A percentile compares a stretch with the other conserved stretches of the same genome.
Conservation (phyloP, 441 rosid species). For the Adansonia grandidieri region DNA sequence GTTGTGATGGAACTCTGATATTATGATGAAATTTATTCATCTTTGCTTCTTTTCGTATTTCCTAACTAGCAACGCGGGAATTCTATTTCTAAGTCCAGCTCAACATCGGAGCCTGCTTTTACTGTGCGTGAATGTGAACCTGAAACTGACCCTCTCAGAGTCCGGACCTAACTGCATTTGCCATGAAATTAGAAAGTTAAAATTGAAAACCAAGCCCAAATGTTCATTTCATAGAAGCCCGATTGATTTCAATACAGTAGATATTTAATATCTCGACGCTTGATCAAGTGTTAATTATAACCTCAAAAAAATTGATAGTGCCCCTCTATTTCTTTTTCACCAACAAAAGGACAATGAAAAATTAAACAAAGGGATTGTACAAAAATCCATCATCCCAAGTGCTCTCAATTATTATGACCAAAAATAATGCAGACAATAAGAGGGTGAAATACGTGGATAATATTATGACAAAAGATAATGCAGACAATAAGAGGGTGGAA, state of each 20-base stretch:
- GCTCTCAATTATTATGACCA: neutral
- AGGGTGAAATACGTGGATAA: neutral
- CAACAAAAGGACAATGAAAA: neutral
- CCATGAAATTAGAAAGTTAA: neutral
- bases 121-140: too few relatives aligned
- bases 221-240: neutral
- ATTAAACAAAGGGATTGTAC: neutral
- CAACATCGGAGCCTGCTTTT: neutral
- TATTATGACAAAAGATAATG: neutral
- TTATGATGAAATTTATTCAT: neutral
- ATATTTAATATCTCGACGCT: neutral
- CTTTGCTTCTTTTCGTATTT: neutral
- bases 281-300: neutral
- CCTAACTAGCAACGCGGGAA: neutral
- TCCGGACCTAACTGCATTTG: neutral
- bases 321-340: neutral
- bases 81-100: neutral
- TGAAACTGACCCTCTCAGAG: neutral
- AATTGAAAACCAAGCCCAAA: slow-evolving; percentile 2
- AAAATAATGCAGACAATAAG: neutral
- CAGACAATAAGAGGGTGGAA: neutral
- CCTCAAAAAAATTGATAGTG: neutral
- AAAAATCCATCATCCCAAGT: neutral
- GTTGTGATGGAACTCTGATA: too few relatives aligned
- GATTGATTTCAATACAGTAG: neutral